Conservation (phyloP, 768 basidiomycete species). For the Leucogyrophana mollusca region DNA sequence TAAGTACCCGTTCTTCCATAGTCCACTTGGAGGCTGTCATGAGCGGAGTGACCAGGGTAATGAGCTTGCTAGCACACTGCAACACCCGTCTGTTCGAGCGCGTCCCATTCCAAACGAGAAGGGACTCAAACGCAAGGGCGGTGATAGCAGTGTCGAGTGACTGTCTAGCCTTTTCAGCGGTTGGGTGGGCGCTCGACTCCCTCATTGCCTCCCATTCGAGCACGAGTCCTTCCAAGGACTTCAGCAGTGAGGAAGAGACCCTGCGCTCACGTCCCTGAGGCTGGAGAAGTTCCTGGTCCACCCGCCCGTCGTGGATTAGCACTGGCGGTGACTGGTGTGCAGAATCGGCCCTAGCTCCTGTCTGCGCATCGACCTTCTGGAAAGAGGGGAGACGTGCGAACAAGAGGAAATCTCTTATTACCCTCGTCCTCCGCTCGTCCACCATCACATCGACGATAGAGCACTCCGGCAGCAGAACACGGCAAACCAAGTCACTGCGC, state of each 20-base stretch:
- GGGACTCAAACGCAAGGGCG: constrained; percentile 67
- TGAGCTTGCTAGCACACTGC: constrained; percentile 57
- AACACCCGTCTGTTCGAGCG: constrained; percentile 59
- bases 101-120: constrained; percentile 64
- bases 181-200: constrained; percentile 35
- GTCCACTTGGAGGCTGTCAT: constrained; percentile 48
- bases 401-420: constrained; percentile 72
- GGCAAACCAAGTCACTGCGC: constrained; percentile 43
- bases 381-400: constrained; percentile 57
- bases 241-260: constrained; percentile 61
- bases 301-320: constrained; percentile 7
- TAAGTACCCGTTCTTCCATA: constrained; percentile 57
- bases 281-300: constrained; percentile 35
- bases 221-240: constrained; percentile 52
- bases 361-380: constrained; percentile 9
- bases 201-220: constrained; percentile 47
- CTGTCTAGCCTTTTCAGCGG: constrained; percentile 63
- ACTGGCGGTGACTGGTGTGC: constrained; percentile 1
- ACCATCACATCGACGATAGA: constrained; percentile 58
- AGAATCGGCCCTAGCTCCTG: background rate
- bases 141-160: constrained; percentile 68
- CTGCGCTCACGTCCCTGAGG: constrained; percentile 61
- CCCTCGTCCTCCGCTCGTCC: constrained; percentile 53
- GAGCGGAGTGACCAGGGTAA: constrained; percentile 43
- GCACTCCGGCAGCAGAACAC: constrained; percentile 68